Evolutionary conservation across 805 yeast genomes (phyloP).

Genomic region (Saturnispora dispora): DNA sequence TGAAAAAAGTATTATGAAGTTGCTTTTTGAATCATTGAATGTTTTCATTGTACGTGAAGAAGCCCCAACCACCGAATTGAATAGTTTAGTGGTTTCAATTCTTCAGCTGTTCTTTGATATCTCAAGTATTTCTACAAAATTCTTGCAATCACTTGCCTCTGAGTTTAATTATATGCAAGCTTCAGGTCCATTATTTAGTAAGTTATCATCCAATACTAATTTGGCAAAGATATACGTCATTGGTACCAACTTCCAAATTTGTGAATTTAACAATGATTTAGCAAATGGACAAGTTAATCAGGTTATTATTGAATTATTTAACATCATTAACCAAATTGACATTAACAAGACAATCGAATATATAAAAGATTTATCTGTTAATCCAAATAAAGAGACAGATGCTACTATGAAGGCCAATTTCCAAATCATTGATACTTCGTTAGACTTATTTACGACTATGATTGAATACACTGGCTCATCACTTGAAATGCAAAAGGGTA

Average conservation of each 20-base stretch:
- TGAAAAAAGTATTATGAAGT: constrained; percentile 23
- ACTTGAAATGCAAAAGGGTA: not conserved
- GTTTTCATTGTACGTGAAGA: constrained; percentile 27
- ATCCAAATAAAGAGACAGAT: constrained; percentile 11
- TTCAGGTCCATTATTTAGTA: constrained; percentile 6
- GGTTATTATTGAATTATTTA: constrained; percentile 17
- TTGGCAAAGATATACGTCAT: constrained; percentile 19
- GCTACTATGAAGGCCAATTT: constrained; percentile 41
- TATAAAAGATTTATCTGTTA: constrained; percentile 10
- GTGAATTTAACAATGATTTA: constrained; percentile 22
- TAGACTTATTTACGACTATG: constrained; percentile 70
- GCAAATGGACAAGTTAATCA: constrained; percentile 7
- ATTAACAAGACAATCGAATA: constrained; percentile 10
- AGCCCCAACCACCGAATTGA: constrained; percentile 27
- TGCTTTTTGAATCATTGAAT: constrained; percentile 6
- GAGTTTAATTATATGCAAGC: constrained; percentile 8
- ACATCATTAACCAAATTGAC: constrained; percentile 19
- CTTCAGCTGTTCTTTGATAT: constrained; percentile 26
- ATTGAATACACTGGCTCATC: constrained; percentile 42
- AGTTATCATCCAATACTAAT: not conserved
- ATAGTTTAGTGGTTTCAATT: constrained; percentile 15
- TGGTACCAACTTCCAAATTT: constrained; percentile 25
- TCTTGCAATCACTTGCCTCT: constrained; percentile 15
- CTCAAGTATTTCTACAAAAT: constrained; percentile 22
- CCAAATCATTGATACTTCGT: constrained; percentile 56